Base-by-base conservation (phyloP, 2,329 filamentous ascomycete species). In the Taxawa tesnikishii region DNA sequence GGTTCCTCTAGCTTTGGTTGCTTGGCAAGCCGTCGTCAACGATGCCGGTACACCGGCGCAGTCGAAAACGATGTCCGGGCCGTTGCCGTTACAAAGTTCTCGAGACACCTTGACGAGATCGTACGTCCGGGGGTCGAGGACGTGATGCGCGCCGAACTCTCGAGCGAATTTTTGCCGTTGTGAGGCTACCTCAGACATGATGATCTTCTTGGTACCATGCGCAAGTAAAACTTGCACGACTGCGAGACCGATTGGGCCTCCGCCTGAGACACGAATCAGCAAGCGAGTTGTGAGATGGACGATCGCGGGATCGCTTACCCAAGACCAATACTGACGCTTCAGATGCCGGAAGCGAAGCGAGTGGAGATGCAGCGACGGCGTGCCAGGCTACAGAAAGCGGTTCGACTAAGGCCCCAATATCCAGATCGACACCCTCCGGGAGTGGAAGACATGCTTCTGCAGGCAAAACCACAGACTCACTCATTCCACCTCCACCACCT, bases 351-450 rank as follows among this genome's bases (percentile, higher is more conserved):
- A n/a, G n/a, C n/a, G n/a, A n/a, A n/a, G n/a, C n/a, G 2, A 66
- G 67, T 1, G 57, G 58, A 9, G 68, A 58, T 1, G 61, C 62
- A n/a, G 8, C 59, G 7, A 75, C 64, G 0, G 72, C 73, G 43
- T 79, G 75, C 73, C 73, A 78, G 6, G 70, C 73, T 0, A 79
- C 73, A 0, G 71, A 60, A 3, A 79, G 54, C 0, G 75, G 75
- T 41, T 79, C 75, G 5, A 78, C 65, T 3, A 79, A 56, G 0
- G 75, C 73, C n/a, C 49, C 68, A 11, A 71, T 55, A 26, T 72
- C 65, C 13, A 73, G 56, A 0, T 61, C 55, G 6, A 73, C 53
- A 30, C 63, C 62, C 4, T 65, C 57, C 0, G 73, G 70, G 0
- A 76, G 53, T 2, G 59, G 58, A 27, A 70, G 57, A 0, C 66